Percentiles rank a stretch among this genome's conserved stretches.
Evolutionary conservation across 2,329 filamentous ascomycete species (phyloP).

Genomic region (Sphaerulina populicola): DNA sequence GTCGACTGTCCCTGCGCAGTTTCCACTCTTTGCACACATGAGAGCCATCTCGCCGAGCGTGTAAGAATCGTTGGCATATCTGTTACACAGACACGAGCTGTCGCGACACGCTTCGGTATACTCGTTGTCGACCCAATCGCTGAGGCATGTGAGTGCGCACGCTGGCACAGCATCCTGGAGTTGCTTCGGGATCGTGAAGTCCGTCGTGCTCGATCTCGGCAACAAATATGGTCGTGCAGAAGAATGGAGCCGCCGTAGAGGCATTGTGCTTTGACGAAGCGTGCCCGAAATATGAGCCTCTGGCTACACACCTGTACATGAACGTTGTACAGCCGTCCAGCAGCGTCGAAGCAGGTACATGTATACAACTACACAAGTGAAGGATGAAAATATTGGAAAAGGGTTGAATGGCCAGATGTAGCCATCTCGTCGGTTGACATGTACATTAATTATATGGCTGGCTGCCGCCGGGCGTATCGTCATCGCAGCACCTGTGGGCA

Average conservation of each 20-base stretch:
- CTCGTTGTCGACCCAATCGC: constrained; percentile 20
- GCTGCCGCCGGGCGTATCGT: constrained; percentile 16
- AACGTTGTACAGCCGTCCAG: constrained; percentile 20
- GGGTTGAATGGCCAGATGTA: background rate
- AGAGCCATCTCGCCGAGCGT: constrained; percentile 30
- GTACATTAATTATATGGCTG: too few relatives aligned
- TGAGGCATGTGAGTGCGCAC: constrained; percentile 29
- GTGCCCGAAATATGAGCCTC: background rate
- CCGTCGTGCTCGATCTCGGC: constrained; percentile 7
- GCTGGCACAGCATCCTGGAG: constrained; percentile 22
- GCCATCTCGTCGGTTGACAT: too few relatives aligned
- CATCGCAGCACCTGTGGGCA: constrained; percentile 12
- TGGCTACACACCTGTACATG: background rate
- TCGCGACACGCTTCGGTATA: constrained; percentile 9
- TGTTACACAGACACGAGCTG: constrained; percentile 1
- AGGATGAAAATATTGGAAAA: constrained; percentile 1
- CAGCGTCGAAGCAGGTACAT: constrained; percentile 16
- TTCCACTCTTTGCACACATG: constrained; percentile 16
- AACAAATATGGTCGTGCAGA: background rate
- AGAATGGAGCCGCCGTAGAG: constrained; percentile 6
- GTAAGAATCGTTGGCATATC: background rate
- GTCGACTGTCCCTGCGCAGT: background rate
- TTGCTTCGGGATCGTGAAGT: constrained; percentile 13
- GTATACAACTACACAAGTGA: background rate
- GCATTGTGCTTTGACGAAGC: constrained; percentile 9